These are phyloP conservation scores for Cardamine chenopodiifolia DNA, from an alignment of 345 rosid genomes.

Conservation along the genomic window DNA sequence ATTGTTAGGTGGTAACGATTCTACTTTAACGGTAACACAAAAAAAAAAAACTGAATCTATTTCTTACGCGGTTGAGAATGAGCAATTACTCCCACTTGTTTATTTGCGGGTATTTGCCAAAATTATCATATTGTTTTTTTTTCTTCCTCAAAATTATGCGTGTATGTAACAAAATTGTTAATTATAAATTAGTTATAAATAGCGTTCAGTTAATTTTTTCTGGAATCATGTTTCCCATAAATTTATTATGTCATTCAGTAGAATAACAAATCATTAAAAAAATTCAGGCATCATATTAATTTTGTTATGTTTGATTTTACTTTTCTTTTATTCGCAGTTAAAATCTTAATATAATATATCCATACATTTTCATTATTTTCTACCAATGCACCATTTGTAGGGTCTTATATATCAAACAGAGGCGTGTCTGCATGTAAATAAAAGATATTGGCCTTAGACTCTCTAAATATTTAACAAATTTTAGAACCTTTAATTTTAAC, in stretches of 20 bases:
- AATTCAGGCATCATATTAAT: too few relatives aligned
- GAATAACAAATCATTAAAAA: not conserved
- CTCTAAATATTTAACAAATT: too few relatives aligned
- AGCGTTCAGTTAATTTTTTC: not conserved
- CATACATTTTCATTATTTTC: too few relatives aligned
- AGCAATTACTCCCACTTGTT: not conserved
- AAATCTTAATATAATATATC: too few relatives aligned
- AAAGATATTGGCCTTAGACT: too few relatives aligned
- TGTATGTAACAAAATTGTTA: not conserved
- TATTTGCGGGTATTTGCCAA: not conserved
- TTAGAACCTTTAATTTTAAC: too few relatives aligned
- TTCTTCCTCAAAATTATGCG: not conserved
- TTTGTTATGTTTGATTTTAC: too few relatives aligned
- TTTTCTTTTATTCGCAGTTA: too few relatives aligned
- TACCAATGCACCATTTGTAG: not conserved
- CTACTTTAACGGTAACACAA: not conserved
- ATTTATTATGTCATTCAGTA: not conserved
- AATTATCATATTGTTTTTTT: not conserved
- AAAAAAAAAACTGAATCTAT: not conserved
- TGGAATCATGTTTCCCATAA: not conserved
- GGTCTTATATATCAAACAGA: not conserved
- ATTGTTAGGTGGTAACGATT: conserved; percentile 13
- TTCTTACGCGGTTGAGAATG: conserved; percentile 24
- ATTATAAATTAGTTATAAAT: too few relatives aligned
- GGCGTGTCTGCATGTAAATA: too few relatives aligned